Evolutionary conservation across 495 filamentous ascomycete genomes (phyloP).

Genomic region (Hypoxylon trugodes): DNA sequence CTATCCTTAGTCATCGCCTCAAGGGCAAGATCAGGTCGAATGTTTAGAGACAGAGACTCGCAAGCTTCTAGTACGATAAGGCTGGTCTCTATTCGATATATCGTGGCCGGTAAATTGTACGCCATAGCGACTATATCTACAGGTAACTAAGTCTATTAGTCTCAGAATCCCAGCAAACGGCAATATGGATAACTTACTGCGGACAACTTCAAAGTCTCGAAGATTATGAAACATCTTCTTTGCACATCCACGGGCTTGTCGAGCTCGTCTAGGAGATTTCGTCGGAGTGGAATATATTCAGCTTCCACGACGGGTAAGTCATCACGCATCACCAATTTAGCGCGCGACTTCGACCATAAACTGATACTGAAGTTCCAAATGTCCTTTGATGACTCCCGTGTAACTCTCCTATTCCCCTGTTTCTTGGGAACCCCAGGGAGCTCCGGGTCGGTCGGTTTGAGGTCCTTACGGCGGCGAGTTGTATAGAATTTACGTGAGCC

Average conservation of each 20-base stretch:
- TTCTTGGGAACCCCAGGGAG: constrained; percentile 45
- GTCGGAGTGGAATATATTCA: constrained; percentile 73
- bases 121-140: constrained; percentile 69
- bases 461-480: constrained; percentile 49
- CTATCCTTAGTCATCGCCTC: constrained; percentile 96
- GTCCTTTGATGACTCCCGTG: constrained; percentile 29
- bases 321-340: constrained; percentile 52
- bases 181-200: constrained; percentile 60
- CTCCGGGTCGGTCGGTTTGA: constrained; percentile 55
- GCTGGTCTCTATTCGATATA: constrained; percentile 81
- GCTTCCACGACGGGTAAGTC: constrained; percentile 83
- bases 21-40: constrained; percentile 76
- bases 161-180: neutral
- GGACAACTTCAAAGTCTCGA: constrained; percentile 72
- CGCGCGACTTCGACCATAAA: constrained; percentile 48
- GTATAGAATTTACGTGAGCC: constrained; percentile 72
- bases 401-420: constrained; percentile 37
- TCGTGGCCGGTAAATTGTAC: constrained; percentile 82
- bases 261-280: constrained; percentile 79
- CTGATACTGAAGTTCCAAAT: constrained; percentile 58
- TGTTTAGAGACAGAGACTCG: constrained; percentile 63
- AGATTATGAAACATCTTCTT: constrained; percentile 56
- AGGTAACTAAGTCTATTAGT: constrained; percentile 65
- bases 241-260: constrained; percentile 45
- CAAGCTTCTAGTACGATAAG: constrained; percentile 78